Base-by-base conservation (phyloP, 225 moss, liverwort and hornwort genomes). In the Straminergon stramineum region DNA sequence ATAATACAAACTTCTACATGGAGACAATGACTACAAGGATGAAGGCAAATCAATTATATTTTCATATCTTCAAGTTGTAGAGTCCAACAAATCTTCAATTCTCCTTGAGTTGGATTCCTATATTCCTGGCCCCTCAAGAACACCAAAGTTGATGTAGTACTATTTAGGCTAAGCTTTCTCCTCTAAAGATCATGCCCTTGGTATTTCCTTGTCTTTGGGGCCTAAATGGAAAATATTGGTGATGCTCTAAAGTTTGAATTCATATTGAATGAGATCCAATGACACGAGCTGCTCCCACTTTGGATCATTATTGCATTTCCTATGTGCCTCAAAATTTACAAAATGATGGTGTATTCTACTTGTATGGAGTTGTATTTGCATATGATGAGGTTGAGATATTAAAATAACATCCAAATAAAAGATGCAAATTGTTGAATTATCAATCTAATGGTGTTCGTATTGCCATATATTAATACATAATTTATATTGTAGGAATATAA, bases 151-250 rank as follows among this genome's bases (percentile, higher is more conserved):
- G 45, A 74, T 74, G 74, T 0, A 30, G 0, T 74, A 4, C 6
- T 45, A 22, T 37, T 74, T 6, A 45, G 30, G 30, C 11, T 45
- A 45, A 74, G 7, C 41, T 30, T 30, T 74, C 11, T 75, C 4
- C 7, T 17, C 3, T 3, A 1, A 43, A 75, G 11, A 75, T 43
- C 11, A 75, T 18, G 3, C 2, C 2, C 0, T 5, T 18, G 7
- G 3, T 11, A 1, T 17, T 48, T 45, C 0, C 5, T 0, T 1
- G 0, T 45, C 18, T 7, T 5, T 11, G 2, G 4, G 45, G 10
- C 30, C 17, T 30, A 75, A 17, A 30, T 48, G 11, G 6, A 23
- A 0, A 75, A 5, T 1, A 2, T 11, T 75, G 18, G 30, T 3
- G 2, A 75, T 45, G 30, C 18, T 75, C 4, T 45, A 30, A 18